These are phyloP conservation scores for Ramaria sp. DNA, from an alignment of 768 basidiomycete species.

Conservation along the genomic window DNA sequence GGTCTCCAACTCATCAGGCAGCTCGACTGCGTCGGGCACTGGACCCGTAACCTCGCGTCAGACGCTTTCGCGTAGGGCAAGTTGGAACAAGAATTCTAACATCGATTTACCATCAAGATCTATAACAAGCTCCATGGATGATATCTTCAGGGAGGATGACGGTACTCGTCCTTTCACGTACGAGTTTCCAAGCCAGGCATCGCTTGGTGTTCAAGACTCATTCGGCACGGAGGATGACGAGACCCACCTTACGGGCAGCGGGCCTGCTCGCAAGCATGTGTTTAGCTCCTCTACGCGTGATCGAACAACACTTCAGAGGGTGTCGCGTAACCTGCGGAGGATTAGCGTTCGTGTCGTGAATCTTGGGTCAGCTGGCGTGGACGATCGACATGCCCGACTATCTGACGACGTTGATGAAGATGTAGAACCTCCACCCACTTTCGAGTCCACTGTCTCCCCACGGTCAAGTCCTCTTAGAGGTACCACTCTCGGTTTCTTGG, in stretches of 20 bases:
- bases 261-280: not conserved
- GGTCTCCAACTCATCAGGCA: slow-evolving; percentile 1
- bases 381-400: slow-evolving; percentile 21
- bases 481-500: slow-evolving; percentile 66
- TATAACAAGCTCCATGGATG: not conserved
- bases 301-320: slow-evolving; percentile 38
- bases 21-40: slow-evolving; percentile 1
- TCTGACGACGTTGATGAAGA: not conserved
- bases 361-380: slow-evolving; percentile 48
- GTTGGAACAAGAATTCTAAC: slow-evolving; percentile 1
- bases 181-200: slow-evolving; percentile 7
- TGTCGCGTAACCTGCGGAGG: slow-evolving; percentile 46
- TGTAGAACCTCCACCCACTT: not conserved
- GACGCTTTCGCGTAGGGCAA: slow-evolving; percentile 6
- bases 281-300: not conserved
- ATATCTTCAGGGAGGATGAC: slow-evolving; percentile 1
- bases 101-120: not conserved
- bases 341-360: slow-evolving; percentile 79
- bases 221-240: slow-evolving; percentile 6
- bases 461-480: slow-evolving; percentile 47
- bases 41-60: slow-evolving; percentile 1
- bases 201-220: not conserved
- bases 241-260: slow-evolving; percentile 1
- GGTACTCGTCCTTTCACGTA: slow-evolving; percentile 3
- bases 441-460: not conserved